Base-by-base conservation (phyloP, 2,329 filamentous ascomycete species). In the Cercospora sojina region DNA sequence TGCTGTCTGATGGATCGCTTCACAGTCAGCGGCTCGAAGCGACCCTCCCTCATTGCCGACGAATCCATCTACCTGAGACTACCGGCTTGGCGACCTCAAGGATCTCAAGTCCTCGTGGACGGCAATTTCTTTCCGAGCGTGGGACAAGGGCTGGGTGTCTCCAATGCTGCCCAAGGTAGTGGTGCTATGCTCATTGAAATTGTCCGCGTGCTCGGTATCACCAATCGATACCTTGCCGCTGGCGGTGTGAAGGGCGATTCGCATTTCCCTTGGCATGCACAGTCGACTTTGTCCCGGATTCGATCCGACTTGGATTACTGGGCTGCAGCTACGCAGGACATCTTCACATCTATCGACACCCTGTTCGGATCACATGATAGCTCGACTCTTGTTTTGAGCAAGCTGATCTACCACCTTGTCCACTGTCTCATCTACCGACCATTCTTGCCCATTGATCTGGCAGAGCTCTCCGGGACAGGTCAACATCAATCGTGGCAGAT, bases 401-500 rank as follows among this genome's bases (percentile, higher is more conserved):
- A 95, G 78, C 84, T 95, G 49, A 88, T 96, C 31, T 96, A 95
- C 73, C 92, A 96, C 75, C 83, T 95, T 13, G 89, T 95, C 53
- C 91, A 96, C 78, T 96, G 92, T 74, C 83, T 96, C 59, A 89
- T 96, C 51, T 96, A 96, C 75, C 87, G 92, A 16, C 92, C 92
- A 0, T 96, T 96, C 77, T 82, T 96, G 5, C 92, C 92, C 0
- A 90, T 96, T 68, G 91, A 96, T 76, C 83, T 96, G 3, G 87
- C 90, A 25, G 92, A 96, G 76, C 85, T 96, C 6, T 87, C 91
- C 12, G 90, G 91, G 13, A 90, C 87, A 0, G 91, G 91, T 1
- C 92, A 96, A 74, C 91, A 96, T 71, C 92, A 96, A 76, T 93
- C 91, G 29, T 96, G 92, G 92, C 92, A 96, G 76, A 94, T 96